Evolutionary conservation across 2,329 filamentous ascomycete genomes (phyloP), one percentile per base, ranked within the genome.

Genomic region (Scleromitrula shiraiana): DNA sequence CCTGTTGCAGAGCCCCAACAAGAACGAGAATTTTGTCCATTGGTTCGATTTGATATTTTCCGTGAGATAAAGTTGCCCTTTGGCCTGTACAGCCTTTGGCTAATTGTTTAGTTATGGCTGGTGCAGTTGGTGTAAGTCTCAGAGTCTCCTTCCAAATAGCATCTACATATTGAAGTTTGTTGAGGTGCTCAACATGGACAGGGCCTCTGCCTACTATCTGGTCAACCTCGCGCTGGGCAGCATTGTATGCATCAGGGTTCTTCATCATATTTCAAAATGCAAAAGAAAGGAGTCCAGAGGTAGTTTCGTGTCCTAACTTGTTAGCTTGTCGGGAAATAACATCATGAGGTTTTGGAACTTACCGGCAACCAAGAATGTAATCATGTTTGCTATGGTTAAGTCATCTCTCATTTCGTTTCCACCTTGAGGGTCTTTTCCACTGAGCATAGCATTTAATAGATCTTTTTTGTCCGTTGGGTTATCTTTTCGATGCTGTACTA

Each of bases 131-230:
- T 19, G 70, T 71, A 2, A 86, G 62, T 24, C 84, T 75, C 2
- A 87, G 65, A 0, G 83, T 76, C 63, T 89, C 85, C 29, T 79
- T 73, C 32, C 89, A 68, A 24, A 80, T 69, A 5, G 80, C 83
- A 20, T 75, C 71, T 43, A 86, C 72, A 56, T 88, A 90, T 1
- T 75, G 73, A 3, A 89, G 69, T 44, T 72, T 69, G 10, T 66
- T 62, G 19, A 80, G 61, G 51, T 77, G 72, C 2, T 73, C 67
- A 1, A 71, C 60, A 10, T 63, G 65, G 12, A 77, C 64, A 33
- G 65, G 64, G 9, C 66, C 65, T 35, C 61, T 62, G 0, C 72
- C 73, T 45, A 76, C 61, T 75, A 78, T 70, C 0, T 62, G 47
- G 52, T 78, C 75, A 26, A 79, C 71, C 52, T 80, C 74, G 49